These are phyloP conservation scores for Rubus idaeus DNA, from an alignment of 306 rosid species.

Conservation along the genomic window DNA sequence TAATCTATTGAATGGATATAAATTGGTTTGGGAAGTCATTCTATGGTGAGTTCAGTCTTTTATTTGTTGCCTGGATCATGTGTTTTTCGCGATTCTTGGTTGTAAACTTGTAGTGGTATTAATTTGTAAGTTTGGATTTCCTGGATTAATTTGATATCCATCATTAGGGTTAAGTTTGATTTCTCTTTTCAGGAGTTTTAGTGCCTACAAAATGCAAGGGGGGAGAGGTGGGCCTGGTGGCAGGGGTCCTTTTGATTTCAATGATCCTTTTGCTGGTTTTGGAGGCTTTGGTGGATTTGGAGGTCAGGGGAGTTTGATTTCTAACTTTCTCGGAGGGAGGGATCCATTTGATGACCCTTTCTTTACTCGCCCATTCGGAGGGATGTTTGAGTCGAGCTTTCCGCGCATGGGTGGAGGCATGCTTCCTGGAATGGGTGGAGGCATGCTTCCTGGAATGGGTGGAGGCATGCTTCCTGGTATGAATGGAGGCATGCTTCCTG, in stretches of 20 bases:
- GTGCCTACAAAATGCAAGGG: constrained; percentile 52
- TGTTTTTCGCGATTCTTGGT: background rate
- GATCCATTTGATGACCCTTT: constrained; percentile 84
- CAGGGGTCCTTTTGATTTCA: constrained; percentile 46
- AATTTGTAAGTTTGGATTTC: background rate
- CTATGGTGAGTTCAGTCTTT: background rate
- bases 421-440: constrained; percentile 36
- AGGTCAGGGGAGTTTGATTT: constrained; percentile 49
- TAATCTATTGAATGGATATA: background rate
- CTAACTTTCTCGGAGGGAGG: constrained; percentile 64
- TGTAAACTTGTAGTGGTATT: background rate
- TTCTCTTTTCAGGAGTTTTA: constrained; percentile 24
- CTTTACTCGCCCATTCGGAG: constrained; percentile 71
- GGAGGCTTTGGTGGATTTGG: constrained; percentile 65
- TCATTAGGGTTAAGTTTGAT: background rate
- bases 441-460: constrained; percentile 39
- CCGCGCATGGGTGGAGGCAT: background rate
- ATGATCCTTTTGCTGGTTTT: constrained; percentile 65
- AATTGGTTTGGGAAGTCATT: background rate
- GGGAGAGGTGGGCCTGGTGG: constrained; percentile 55
- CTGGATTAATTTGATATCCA: background rate
- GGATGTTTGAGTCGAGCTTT: background rate
- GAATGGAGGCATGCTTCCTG: constrained; percentile 41
- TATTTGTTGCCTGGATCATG: background rate
- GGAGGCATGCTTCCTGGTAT: constrained; percentile 45